Base-by-base conservation (phyloP, 345 rosid species). In the Turnera subulata region DNA sequence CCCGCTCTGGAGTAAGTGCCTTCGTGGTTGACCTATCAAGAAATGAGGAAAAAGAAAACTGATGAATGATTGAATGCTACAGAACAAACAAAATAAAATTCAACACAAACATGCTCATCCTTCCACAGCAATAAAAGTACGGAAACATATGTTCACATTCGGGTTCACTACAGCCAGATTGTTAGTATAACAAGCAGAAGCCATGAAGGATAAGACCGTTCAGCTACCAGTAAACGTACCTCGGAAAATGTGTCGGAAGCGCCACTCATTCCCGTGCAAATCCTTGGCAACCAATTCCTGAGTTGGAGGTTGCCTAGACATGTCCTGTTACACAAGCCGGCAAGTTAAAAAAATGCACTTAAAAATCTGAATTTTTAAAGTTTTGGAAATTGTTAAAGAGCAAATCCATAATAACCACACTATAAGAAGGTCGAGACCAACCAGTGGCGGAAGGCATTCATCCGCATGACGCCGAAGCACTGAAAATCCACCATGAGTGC, bases 401-500 rank as follows among this genome's bases (percentile, higher is more conserved):
- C 24, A 19, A 39, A 17, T 42, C 24, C 6, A n/a, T 15, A 20
- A 59, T 35, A n/a, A 15, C 46, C 17, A 2, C 23, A 5, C 13
- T 5, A 0, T 17, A 21, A 49, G 32, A 11, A 44, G 19, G 44
- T 35, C n/a, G 24, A 12, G 1, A 40, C 78, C 55, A 54, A 84
- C 86, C 82, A 83, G 73, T 2, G 84, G 76, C 8, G 86, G 89
- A 7, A 80, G 61, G 68, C 89, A 83, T 66, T 83, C 85, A 52
- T 79, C 84, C 0, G 89, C 89, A 55, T 78, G 84, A n/a, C 84
- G 76, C 42, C 80, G 70, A 54, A 77, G 70, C 11, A 80, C 85
- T 12, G 89, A 83, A 68, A 83, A 80, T 4, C 89, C 89, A 5
- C 89, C 89, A 26, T 84, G 89, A 44, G 85, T 83, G 65, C 84